Evolutionary conservation across 148 eudicot species (phyloP).

Genomic region (Camellia sinensis): DNA sequence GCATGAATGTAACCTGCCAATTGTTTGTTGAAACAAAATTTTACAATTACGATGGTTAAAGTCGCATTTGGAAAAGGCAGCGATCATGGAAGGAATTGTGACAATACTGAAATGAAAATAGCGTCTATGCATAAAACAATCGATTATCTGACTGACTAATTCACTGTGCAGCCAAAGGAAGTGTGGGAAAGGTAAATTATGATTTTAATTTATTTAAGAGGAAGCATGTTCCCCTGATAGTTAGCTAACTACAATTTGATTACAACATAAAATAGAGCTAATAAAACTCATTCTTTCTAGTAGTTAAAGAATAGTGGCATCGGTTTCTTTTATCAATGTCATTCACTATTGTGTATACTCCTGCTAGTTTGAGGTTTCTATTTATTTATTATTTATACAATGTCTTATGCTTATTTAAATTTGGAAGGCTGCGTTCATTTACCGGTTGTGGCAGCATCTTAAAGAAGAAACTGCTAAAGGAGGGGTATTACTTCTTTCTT

Average conservation of each 20-base stretch:
- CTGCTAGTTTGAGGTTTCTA: background rate
- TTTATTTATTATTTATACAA: background rate
- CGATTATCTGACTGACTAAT: background rate
- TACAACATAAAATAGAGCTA: background rate
- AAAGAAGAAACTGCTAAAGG: slow-evolving; percentile 20
- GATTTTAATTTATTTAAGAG: background rate
- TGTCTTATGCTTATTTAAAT: background rate
- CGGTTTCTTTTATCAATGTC: background rate
- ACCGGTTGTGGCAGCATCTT: slow-evolving; percentile 9
- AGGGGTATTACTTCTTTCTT: slow-evolving; percentile 10
- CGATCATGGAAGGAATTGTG: background rate
- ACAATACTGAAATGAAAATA: background rate
- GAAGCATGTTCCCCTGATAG: background rate
- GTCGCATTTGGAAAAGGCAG: background rate
- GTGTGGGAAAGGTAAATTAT: background rate
- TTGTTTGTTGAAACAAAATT: background rate
- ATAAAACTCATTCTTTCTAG: too few relatives aligned
- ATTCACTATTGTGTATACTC: background rate
- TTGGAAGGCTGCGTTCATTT: slow-evolving; percentile 13
- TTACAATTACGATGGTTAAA: background rate
- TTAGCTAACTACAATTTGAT: background rate
- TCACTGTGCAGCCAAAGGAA: background rate
- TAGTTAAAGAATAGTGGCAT: background rate
- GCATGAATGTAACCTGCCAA: background rate
- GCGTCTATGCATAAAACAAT: background rate